Base-by-base conservation (phyloP, 306 rosid genomes). In the Glycyrrhiza uralensis region DNA sequence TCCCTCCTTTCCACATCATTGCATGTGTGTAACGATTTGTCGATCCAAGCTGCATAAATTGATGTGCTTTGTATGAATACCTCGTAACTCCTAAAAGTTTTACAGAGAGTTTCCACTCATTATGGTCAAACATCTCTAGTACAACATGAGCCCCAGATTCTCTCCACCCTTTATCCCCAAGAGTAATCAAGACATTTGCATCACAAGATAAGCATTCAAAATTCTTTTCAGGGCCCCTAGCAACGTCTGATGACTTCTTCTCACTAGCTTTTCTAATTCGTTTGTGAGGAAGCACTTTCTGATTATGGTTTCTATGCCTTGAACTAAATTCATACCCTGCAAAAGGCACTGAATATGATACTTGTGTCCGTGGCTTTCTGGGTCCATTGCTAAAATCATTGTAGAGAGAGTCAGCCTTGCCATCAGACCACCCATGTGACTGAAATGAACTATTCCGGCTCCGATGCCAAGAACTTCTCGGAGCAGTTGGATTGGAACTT, bases 1-100 rank as follows among this genome's bases (percentile, higher is more conserved):
- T 95, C 69, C 90, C 99, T 77, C 96, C 99, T 81, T 89, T 95
- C 99, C 99, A 95, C 93, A 91, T 89, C 96, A 95, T 95, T 56
- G 92, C 96, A 89, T 95, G 99, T 2, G 99, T 88, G 58, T 70
- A 91, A 51, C 99, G 99, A 77, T 95, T 95, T 69, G 96, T 86
- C 68, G 97, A 88, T 76, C 99, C 99, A 59, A 91, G 93, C 91
- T 89, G 99, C 87, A 95, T 73, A 92, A 95, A 87, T 38, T 95
- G 99, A 81, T 86, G 96, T 39, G 99, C 96, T 80, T 95, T 95
- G 85, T 91, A 89, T 23, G 96, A 86, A 86, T 86, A 89, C 80
- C 83, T 91, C 2, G 92, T 85, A 60, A 71, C 63, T 68, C 96
- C 99, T 15, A 82, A 74, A 49, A 89, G 57, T 80, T 92, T 95